A percentile compares a stretch with the other conserved stretches of the same genome.
Conservation (phyloP, 2,329 filamentous ascomycete genomes). For the Fusarium annulatum region DNA sequence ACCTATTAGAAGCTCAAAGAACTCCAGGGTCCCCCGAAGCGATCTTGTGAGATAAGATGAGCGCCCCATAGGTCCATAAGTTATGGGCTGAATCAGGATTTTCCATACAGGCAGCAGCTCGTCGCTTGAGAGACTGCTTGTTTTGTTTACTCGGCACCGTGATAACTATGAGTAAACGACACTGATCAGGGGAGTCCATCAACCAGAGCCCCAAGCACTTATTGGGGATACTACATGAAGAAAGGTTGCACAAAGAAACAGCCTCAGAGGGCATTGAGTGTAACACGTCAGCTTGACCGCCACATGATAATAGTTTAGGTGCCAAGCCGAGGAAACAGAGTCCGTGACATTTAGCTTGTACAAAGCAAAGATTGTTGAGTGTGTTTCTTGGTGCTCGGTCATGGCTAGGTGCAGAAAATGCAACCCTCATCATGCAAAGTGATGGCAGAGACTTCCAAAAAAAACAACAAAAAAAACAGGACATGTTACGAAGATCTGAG, state of each 20-base stretch:
- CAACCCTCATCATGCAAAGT: conserved; percentile 12
- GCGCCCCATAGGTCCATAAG: conserved; percentile 18
- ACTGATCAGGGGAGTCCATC: background rate
- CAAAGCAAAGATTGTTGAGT: conserved; percentile 9
- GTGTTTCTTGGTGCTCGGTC: background rate
- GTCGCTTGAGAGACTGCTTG: conserved; percentile 14
- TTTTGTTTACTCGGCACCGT: conserved; percentile 6
- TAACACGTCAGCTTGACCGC: conserved; percentile 32
- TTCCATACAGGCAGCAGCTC: conserved; percentile 1
- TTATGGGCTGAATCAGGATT: conserved; percentile 30
- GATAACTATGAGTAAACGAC: conserved; percentile 9
- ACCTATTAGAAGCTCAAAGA: background rate
- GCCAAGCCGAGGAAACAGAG: conserved; percentile 11
- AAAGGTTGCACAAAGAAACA: conserved; percentile 19
- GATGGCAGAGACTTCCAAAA: background rate
- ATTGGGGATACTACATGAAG: background rate
- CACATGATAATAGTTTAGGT: conserved; percentile 25
- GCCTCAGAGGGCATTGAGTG: conserved; percentile 11
- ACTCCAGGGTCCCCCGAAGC: conserved; percentile 12
- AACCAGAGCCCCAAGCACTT: background rate
- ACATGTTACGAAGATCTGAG: background rate
- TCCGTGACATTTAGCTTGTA: conserved; percentile 5
- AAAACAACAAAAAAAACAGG: background rate
- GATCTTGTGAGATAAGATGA: conserved; percentile 27
- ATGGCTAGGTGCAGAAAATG: conserved; percentile 15